Base-by-base conservation (phyloP, 1,284 basidiomycete species). In the Rhodotorula sp. region DNA sequence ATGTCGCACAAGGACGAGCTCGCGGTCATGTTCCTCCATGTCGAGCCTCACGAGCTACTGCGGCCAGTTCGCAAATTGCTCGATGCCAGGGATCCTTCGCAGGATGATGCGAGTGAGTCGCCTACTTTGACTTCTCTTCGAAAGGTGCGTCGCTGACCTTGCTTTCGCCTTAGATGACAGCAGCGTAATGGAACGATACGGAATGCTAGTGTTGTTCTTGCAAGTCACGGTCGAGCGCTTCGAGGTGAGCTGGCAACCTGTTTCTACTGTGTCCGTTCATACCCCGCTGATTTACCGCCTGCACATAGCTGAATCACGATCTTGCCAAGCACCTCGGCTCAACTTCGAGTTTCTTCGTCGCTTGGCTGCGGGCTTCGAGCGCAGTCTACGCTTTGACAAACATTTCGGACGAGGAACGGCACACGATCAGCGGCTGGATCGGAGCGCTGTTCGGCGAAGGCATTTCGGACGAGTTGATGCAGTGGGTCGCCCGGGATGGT, bases 381-480 rank as follows among this genome's bases (percentile, higher is more conserved):
- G 76, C 78, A 10, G 79, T 79, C 4, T 68, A 76, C 2, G 62
- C 76, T 12, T 73, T 83, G 2, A 67, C 75, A 0, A 76, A 79
- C 30, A 71, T 84, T 22, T 51, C 70, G 0, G 74, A 75, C 8
- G 78, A 80, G 6, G 78, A 82, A 57, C 73, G 77, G 8, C 72
- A 74, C 1, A 79, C 80, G 0, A 73, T 82, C 17, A 69, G 69
- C 4, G 75, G 79, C 1, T 82, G 81, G 80, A 76, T 82, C 51
- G 70, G 73, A 5, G 81, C 79, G 0, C 73, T 82, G 3, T 81
- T 80, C 58, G 81, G 80, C 26, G 81, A 82, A 59, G 81, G 81
- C 0, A 81, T 82, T 60, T 79, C 79, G 15, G 81, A 82, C 63
- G 81, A 82, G 20, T 75, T 82, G 26, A 79, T 81, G 58, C 73